A percentile compares a stretch with the other conserved stretches of the same genome.
phyloP scores from a whole-genome alignment of 148 eudicot species.

The Salicornia ramosissima region DNA sequence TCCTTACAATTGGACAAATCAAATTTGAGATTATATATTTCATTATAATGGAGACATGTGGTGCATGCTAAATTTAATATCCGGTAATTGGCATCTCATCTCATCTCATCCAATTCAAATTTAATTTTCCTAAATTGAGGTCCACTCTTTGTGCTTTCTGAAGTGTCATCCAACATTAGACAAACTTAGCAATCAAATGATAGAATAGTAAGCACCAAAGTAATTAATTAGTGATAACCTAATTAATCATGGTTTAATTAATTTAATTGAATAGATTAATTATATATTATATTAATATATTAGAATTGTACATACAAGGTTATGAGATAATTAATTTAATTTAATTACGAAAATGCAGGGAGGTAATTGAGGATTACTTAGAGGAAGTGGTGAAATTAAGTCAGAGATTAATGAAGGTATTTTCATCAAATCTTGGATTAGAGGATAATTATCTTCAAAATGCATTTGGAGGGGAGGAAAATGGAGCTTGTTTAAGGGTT shows the following conservation, averaged over 20 bases:
- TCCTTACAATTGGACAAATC: background rate
- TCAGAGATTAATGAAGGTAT: conserved; percentile 49
- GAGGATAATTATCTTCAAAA: conserved; percentile 52
- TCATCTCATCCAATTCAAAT: background rate
- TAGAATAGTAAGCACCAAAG: background rate
- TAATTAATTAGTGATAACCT: background rate
- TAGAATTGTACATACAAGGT: too few species aligned
- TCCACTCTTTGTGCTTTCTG: conserved; percentile 6
- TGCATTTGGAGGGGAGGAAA: conserved; percentile 69
- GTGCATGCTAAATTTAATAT: background rate
- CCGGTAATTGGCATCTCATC: background rate
- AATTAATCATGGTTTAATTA: background rate
- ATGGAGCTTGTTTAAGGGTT: conserved; percentile 67
- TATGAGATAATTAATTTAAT: background rate
- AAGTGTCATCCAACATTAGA: conserved; percentile 9
- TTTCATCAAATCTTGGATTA: conserved; percentile 66
- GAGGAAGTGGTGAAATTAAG: conserved; percentile 53
- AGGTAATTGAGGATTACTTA: conserved; percentile 60
- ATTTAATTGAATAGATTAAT: too few species aligned
- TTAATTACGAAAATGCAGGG: conserved; percentile 37
- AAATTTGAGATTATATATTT: too few species aligned
- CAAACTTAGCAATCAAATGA: background rate
- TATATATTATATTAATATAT: too few species aligned
- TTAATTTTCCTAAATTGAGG: background rate
- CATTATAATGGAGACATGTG: conserved; percentile 1